Base-by-base conservation (phyloP, 2,329 filamentous ascomycete genomes). In the Calonectria pauciramosa region DNA sequence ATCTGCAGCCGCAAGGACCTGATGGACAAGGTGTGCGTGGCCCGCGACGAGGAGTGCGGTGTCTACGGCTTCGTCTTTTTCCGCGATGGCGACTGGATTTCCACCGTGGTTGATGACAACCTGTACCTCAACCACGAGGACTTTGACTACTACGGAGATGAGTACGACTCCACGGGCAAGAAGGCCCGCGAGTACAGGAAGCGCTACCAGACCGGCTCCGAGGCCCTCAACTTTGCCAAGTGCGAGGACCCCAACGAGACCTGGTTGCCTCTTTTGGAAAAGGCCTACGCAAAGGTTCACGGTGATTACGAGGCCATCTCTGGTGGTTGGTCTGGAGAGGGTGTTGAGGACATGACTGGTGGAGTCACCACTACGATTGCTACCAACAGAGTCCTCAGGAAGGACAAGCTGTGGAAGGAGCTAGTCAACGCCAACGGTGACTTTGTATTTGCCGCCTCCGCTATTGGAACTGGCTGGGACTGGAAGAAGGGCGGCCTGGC, bases 51-150 rank as follows among this genome's bases (percentile, higher is more conserved):
- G 85, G 90, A 81, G 86, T 94, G 86, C 56, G 93, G 93, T 8
- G 93, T 94, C 1, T 95, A 95, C 78, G 93, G 93, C 3, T 94
- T 95, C 78, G 92, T 95, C 38, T 94, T 95, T 82, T 91, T 93
- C 82, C 88, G 93, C 81, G 86, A 95, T 77, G 93, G 93, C 60
- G 92, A 94, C 82, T 95, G 93, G 93, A 89, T 93, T 56, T 91
- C 92, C 32, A 92, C 91, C 49, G 91, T 95, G 56, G 90, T 95
- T 59, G 93, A 95, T 79, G 93, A 95, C 83, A 94, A 94, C 80
- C 75, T 84, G 26, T 84, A 84, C 54, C 70, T 84, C 34, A 76
- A 26, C 5, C 38, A 78, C 18, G 77, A 72, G 14, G 82, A 84
- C 41, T 87, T 94, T 68, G 87, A 89, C 13, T 78, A 82, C 30